Percentiles rank a stretch among this genome's conserved stretches.
Evolutionary conservation across 768 basidiomycete species (phyloP).

Genomic region (Clathrus columnatus): DNA sequence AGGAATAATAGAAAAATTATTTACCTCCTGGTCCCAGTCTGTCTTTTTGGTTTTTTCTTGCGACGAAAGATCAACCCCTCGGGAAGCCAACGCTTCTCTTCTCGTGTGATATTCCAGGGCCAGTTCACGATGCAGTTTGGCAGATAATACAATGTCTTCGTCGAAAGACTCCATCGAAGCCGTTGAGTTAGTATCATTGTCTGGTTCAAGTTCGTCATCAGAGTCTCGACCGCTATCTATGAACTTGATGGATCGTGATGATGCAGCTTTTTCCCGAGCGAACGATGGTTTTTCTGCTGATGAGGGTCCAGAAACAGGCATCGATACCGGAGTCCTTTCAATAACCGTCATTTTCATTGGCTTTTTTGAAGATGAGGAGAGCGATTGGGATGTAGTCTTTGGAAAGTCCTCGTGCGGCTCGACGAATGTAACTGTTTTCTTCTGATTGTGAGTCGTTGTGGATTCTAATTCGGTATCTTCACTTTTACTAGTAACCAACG

Average conservation of each 20-base stretch:
- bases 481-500: constrained; percentile 41
- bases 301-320: neutral
- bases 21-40: constrained; percentile 37
- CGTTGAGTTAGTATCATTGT: constrained; percentile 16
- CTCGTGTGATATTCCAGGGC: constrained; percentile 62
- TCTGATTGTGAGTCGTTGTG: constrained; percentile 28
- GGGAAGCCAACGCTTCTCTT: constrained; percentile 30
- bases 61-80: constrained; percentile 27
- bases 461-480: constrained; percentile 31
- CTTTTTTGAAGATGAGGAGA: constrained; percentile 1
- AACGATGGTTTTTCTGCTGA: neutral
- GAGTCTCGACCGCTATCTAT: constrained; percentile 37
- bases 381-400: constrained; percentile 13
- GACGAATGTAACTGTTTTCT: constrained; percentile 63
- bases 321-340: constrained; percentile 42
- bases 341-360: constrained; percentile 66
- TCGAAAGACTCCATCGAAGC: constrained; percentile 24
- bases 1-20: constrained; percentile 13
- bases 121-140: constrained; percentile 65
- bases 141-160: constrained; percentile 26
- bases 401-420: no score
- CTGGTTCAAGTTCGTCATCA: constrained; percentile 56
- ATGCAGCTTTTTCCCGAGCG: constrained; percentile 1
- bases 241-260: constrained; percentile 46
- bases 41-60: no score